These are phyloP conservation scores for Solanum lignicaule DNA, from an alignment of 257 asterid species.

Conservation along the genomic window DNA sequence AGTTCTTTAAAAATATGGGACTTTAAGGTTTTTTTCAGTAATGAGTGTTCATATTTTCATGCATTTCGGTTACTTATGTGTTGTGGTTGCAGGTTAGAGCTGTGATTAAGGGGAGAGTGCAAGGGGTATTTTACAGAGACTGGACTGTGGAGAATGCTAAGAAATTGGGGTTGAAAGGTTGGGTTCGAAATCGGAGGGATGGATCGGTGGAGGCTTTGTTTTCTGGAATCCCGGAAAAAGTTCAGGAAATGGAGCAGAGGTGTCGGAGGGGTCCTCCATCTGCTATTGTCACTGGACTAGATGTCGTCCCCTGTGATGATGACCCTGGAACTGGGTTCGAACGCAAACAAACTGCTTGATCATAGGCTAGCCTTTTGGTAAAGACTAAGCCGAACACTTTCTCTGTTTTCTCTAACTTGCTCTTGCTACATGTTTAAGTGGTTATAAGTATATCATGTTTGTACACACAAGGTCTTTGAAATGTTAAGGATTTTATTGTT, in stretches of 20 bases:
- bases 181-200: constrained; percentile 93
- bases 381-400: neutral
- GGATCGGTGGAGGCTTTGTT: constrained; percentile 84
- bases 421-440: neutral
- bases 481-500: neutral
- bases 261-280: constrained; percentile 90
- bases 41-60: neutral
- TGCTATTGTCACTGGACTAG: constrained; percentile 66
- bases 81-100: constrained; percentile 41
- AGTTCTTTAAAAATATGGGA: neutral
- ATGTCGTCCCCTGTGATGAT: constrained; percentile 44
- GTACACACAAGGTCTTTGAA: neutral
- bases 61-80: neutral
- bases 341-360: constrained; percentile 63
- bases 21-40: neutral
- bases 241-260: constrained; percentile 84
- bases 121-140: constrained; percentile 85
- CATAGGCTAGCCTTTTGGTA: neutral
- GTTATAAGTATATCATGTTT: neutral
- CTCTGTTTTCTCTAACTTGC: neutral
- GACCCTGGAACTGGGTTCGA: constrained; percentile 70
- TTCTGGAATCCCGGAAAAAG: constrained; percentile 68
- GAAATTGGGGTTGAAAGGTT: constrained; percentile 68
- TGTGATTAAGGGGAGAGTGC: constrained; percentile 78
- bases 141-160: constrained; percentile 77